Conservation (phyloP, 495 filamentous ascomycete genomes). For the Penicillium riverlandense region DNA sequence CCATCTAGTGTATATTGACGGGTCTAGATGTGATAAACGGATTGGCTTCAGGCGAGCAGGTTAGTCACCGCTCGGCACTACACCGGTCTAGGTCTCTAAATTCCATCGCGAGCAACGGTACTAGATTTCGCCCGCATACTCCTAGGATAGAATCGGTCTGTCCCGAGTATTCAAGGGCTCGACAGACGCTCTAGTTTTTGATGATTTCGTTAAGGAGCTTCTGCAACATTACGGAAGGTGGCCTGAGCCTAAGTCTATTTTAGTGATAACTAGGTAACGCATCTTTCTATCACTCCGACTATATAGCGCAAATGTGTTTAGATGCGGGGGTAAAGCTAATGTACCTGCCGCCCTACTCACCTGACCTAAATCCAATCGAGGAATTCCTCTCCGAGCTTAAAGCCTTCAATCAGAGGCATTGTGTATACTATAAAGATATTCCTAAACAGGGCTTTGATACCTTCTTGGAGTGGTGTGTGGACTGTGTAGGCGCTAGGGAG, state of each 20-base stretch:
- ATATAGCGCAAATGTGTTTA: not conserved
- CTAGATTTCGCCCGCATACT: not conserved
- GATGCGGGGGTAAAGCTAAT: not conserved
- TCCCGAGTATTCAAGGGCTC: not conserved
- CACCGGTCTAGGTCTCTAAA: not conserved
- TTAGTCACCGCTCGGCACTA: not conserved
- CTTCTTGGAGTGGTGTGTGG: too few species aligned
- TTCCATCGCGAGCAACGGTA: not conserved
- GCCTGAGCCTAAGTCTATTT: not conserved
- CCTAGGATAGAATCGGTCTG: not conserved
- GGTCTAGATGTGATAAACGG: not conserved
- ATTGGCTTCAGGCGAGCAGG: not conserved
- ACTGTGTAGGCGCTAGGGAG: too few species aligned
- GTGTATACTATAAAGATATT: not conserved
- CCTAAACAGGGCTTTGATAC: not conserved
- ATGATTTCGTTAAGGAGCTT: not conserved
- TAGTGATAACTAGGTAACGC: not conserved
- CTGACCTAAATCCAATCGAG: conserved; percentile 4
- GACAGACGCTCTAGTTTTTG: too few species aligned
- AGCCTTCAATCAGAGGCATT: not conserved
- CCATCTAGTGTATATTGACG: not conserved
- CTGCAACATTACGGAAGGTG: not conserved
- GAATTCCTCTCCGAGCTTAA: not conserved
- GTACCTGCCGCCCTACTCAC: conserved; percentile 3
- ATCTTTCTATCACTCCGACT: not conserved